Evolutionary conservation across 495 filamentous ascomycete species (phyloP), one percentile per base, ranked within the genome.

Genomic region (Xylaria curta): DNA sequence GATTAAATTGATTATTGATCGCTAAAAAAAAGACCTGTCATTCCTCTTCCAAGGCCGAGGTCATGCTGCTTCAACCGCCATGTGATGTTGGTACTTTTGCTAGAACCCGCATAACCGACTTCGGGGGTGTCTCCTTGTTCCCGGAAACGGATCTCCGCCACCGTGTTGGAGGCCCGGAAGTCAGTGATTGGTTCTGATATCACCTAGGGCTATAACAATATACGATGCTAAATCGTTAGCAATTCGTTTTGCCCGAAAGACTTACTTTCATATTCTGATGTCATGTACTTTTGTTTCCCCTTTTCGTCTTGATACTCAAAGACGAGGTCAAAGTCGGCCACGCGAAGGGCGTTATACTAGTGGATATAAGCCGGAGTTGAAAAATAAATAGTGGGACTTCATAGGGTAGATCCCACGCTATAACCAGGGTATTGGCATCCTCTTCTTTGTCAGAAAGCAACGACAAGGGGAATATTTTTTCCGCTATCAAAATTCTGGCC

Each of bases 331-430:
- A 33, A 12, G n/a, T 12, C 64, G 31, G 56, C 10, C 53, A 17
- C 53, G 5, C 26, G 24, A 56, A 12, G 53, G 8, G 10, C 53
- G 26, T 31, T 2, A 5, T 9, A 36, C 33, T 40, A 56, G 36
- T 36, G 65, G 65, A 21, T 67, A 67, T 67, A 67, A 67, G 49
- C 13, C 65, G 65, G 64, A 31, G 33, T 12, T 51, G 47, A 51
- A 66, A 24, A 36, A 53, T 26, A 24, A 19, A 47, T 7, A 36
- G 28, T 13, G 19, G 28, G 15, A 38, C 28, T 21, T 63, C 21
- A 63, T 44, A 21, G 38, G 31, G 33, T 12, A 31, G 40, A 47
- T 63, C 60, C 40, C 36, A 40, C 58, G 36, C 58, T 33, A n/a
- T 61, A 40, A 42, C n/a, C 28, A 31, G 28, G 28, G 28, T 3